Base-by-base conservation (phyloP, 306 rosid genomes). In the Pyrus betulifolia region DNA sequence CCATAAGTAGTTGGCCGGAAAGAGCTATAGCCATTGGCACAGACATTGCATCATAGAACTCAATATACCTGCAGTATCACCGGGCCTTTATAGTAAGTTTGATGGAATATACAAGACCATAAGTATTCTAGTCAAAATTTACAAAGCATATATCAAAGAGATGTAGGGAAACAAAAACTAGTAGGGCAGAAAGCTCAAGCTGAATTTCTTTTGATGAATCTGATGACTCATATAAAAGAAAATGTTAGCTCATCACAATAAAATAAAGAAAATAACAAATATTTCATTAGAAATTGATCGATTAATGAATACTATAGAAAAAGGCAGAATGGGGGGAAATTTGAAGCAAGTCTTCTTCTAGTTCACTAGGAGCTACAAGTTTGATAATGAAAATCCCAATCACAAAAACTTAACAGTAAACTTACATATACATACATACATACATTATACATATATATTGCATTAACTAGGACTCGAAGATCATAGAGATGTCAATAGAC, bases 11-110 rank as follows among this genome's bases (percentile, higher is more conserved):
- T 76, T 91, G 97, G 54, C 98, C 99, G 76, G 99, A 92, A 81
- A 96, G 90, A 55, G 99, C 99, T 80, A 96, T 96, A 72, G 99
- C 99, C 97, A 96, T 91, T 58, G 99, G 99, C 86, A 96, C 99
- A 74, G 97, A 88, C 99, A 96, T 90, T 7, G 90, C 97, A 81
- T 96, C 99, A 82, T 89, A 96, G 85, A 96, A 96, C 85, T 96
- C 99, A 87, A 96, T 89, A 83, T 96, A 96, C 92, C 99, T 92
- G 98, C 93, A 91, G 80, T 69, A 87, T 74, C 85, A 86, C 67
- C 63, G 75, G 80, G 69, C 79, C 64, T 77, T 85, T 67, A 79
- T 79, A 77, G 78, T 96, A 86, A 92, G 86, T 76, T 84, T 84
- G 80, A 78, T 75, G 84, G 77, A 86, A 77, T 55, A 85, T 73